Evolutionary conservation across 1,284 basidiomycete species (phyloP).

Genomic region (Phenoliferia sp.): DNA sequence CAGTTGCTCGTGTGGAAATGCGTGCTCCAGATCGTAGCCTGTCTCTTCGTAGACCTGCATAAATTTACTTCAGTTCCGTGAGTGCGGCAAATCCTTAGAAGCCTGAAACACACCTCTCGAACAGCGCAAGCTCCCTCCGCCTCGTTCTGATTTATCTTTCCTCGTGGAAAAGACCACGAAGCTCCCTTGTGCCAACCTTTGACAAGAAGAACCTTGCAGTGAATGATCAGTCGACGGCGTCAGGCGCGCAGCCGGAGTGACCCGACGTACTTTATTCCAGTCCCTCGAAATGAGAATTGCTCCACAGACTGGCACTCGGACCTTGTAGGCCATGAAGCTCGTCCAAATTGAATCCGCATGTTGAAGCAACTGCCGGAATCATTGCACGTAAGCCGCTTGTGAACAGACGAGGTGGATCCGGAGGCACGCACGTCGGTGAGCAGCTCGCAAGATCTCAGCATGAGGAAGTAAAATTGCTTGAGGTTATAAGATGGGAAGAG

Average conservation of each 20-base stretch:
- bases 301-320: constrained; percentile 95
- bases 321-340: constrained; percentile 90
- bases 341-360: constrained; percentile 31
- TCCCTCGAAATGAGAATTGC: constrained; percentile 88
- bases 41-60: constrained; percentile 88
- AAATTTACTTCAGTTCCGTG: too few relatives aligned
- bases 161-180: constrained; percentile 97
- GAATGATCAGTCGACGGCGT: background rate
- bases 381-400: background rate
- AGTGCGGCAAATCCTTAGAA: background rate
- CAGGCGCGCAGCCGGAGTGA: background rate
- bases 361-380: constrained; percentile 18
- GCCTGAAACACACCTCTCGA: constrained; percentile 63
- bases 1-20: constrained; percentile 47
- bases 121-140: constrained; percentile 75
- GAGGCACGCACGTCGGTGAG: constrained; percentile 52
- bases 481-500: constrained; percentile 75
- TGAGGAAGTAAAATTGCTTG: constrained; percentile 89
- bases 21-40: constrained; percentile 74
- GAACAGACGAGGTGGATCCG: background rate
- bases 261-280: constrained; percentile 75
- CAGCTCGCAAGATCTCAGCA: constrained; percentile 77
- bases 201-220: constrained; percentile 73
- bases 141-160: constrained; percentile 96
- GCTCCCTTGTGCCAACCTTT: constrained; percentile 96